phyloP scores from a whole-genome alignment of 495 filamentous ascomycete genomes.

The Hypoxylon crocopeplum region DNA sequence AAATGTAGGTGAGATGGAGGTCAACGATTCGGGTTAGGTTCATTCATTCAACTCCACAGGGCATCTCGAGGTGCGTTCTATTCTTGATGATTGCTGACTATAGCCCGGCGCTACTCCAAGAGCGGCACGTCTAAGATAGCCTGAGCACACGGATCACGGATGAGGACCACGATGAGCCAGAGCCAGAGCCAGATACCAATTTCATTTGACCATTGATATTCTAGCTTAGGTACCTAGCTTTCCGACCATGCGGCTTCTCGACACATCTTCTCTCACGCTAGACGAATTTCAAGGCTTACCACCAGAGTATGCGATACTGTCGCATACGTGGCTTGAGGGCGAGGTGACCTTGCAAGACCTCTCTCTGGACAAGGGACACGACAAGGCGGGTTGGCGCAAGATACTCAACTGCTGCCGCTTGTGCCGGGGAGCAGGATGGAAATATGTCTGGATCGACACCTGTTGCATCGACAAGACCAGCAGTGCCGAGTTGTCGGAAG shows the following conservation, averaged over 20 bases:
- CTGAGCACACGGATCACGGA: too few species aligned
- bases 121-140: too few species aligned
- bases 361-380: not conserved
- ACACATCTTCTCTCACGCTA: not conserved
- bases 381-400: not conserved
- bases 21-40: too few species aligned
- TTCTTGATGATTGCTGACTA: too few species aligned
- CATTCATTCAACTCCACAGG: too few species aligned
- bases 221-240: too few species aligned
- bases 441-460: conserved; percentile 45
- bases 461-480: conserved; percentile 42
- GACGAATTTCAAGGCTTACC: not conserved
- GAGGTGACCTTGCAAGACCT: not conserved
- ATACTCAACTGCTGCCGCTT: conserved; percentile 27
- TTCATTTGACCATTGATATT: too few species aligned
- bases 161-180: too few species aligned
- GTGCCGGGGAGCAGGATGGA: conserved; percentile 11
- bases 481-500: conserved; percentile 37
- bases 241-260: not conserved
- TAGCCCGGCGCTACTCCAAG: too few species aligned
- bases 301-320: conserved; percentile 2
- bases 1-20: too few species aligned
- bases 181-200: too few species aligned
- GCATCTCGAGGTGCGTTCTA: too few species aligned
- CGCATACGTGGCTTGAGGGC: not conserved